A percentile compares a stretch with the other conserved stretches of the same genome.
Evolutionary conservation across 257 asterid species (phyloP).

Genomic region (Solanum bulbocastanum): DNA sequence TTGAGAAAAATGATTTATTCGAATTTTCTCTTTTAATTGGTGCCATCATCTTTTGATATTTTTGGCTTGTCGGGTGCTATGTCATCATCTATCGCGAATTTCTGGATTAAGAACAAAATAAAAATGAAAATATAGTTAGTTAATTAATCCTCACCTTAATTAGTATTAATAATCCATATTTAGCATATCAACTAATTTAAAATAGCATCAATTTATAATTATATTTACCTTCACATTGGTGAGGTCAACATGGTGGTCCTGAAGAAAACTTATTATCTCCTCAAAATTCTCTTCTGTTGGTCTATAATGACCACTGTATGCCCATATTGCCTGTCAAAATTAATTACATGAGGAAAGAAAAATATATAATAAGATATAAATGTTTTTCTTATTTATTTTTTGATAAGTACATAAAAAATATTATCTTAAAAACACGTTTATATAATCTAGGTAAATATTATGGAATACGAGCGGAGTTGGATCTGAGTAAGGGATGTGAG

Average conservation of each 20-base stretch:
- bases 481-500: neutral
- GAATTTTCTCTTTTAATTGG: neutral
- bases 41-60: neutral
- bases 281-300: conserved; percentile 6
- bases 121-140: neutral
- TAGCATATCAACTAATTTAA: neutral
- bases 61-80: neutral
- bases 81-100: neutral
- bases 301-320: conserved; percentile 10
- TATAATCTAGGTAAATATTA: neutral
- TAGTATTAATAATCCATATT: neutral
- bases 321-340: conserved; percentile 2
- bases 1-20: neutral
- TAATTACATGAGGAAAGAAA: neutral
- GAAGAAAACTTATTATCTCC: conserved; percentile 7
- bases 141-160: neutral
- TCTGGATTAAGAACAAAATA: neutral
- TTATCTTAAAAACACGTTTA: neutral
- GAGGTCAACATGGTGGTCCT: conserved; percentile 1
- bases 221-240: conserved; percentile 2
- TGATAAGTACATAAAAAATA: too few species aligned
- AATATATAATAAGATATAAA: too few species aligned
- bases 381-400: too few species aligned
- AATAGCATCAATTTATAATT: neutral
- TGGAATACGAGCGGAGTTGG: neutral